Conservation (phyloP, 306 rosid genomes). For the Lotus japonicus region DNA sequence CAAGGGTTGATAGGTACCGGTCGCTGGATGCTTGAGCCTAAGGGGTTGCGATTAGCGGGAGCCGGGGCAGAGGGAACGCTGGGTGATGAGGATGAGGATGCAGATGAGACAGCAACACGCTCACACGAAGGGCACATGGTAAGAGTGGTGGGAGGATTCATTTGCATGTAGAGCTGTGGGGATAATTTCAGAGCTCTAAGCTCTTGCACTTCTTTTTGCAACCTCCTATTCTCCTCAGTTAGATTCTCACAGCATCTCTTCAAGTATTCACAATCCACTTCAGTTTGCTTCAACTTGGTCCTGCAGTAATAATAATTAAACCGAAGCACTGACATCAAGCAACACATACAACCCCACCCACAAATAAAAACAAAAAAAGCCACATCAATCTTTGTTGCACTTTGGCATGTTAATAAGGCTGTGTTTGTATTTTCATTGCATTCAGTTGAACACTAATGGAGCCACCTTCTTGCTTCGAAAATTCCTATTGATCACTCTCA, state of each 20-base stretch:
- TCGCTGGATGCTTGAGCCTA: conserved; percentile 24
- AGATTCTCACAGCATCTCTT: conserved; percentile 81
- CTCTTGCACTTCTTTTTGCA: conserved; percentile 91
- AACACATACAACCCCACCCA: too few species aligned
- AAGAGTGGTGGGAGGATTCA: conserved; percentile 96
- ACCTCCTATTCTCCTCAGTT: conserved; percentile 72
- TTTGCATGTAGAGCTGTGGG: conserved; percentile 83
- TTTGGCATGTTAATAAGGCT: too few species aligned
- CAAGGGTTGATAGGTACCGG: conserved; percentile 55
- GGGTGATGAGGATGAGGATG: conserved; percentile 43
- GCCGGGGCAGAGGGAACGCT: conserved; percentile 6
- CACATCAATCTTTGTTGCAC: too few species aligned
- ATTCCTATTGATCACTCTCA: conserved; percentile 11
- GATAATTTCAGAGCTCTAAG: conserved; percentile 85
- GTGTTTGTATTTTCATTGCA: too few species aligned
- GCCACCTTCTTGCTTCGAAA: too few species aligned
- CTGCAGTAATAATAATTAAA: conserved; percentile 32
- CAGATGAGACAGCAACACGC: conserved; percentile 56
- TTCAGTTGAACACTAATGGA: too few species aligned
- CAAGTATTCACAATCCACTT: conserved; percentile 86
- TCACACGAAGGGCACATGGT: conserved; percentile 96
- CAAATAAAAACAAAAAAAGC: too few species aligned
- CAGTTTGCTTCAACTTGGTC: conserved; percentile 96
- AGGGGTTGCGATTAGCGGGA: conserved; percentile 14
- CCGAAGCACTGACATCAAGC: not conserved